Evolutionary conservation across 495 filamentous ascomycete genomes (phyloP).

Genomic region (Penicillium simplicissimum): DNA sequence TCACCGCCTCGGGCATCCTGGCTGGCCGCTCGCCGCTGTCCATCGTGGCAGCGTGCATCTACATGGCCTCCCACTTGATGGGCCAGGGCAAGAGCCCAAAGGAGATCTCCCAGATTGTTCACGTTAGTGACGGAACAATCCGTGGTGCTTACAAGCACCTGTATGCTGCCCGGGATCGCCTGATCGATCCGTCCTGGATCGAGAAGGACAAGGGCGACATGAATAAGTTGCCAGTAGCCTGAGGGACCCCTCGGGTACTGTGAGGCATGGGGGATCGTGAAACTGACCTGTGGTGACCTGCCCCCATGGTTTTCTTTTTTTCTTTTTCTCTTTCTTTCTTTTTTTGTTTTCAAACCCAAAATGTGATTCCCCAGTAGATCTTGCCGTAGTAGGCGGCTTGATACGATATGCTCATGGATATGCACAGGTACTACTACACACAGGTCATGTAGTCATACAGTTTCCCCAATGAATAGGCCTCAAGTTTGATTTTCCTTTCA

Average conservation of each 20-base stretch:
- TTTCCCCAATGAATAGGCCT: neutral
- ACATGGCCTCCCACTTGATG: slow-evolving; percentile 85
- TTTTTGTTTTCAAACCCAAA: neutral
- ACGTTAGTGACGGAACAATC: slow-evolving; percentile 94
- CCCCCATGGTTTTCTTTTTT: neutral
- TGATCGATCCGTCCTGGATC: slow-evolving; percentile 77
- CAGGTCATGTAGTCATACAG: neutral
- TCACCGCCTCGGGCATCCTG: slow-evolving; percentile 70
- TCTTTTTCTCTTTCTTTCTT: neutral
- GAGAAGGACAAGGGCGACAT: slow-evolving; percentile 67
- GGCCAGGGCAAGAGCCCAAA: slow-evolving; percentile 75
- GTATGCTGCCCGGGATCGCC: slow-evolving; percentile 65
- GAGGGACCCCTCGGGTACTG: neutral
- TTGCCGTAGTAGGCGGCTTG: neutral
- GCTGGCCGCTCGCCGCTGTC: slow-evolving; percentile 94
- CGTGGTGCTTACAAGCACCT: slow-evolving; percentile 91
- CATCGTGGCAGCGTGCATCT: slow-evolving; percentile 92
- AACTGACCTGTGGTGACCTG: neutral
- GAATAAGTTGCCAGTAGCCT: slow-evolving; percentile 62
- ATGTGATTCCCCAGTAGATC: neutral
- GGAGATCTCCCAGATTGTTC: slow-evolving; percentile 76
- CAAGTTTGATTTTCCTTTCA: neutral
- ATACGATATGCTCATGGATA: neutral
- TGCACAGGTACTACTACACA: neutral
- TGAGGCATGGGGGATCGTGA: neutral